A percentile compares a stretch with the other conserved stretches of the same genome.
phyloP scores from a whole-genome alignment of 495 filamentous ascomycete genomes.

The Podospora comata region DNA sequence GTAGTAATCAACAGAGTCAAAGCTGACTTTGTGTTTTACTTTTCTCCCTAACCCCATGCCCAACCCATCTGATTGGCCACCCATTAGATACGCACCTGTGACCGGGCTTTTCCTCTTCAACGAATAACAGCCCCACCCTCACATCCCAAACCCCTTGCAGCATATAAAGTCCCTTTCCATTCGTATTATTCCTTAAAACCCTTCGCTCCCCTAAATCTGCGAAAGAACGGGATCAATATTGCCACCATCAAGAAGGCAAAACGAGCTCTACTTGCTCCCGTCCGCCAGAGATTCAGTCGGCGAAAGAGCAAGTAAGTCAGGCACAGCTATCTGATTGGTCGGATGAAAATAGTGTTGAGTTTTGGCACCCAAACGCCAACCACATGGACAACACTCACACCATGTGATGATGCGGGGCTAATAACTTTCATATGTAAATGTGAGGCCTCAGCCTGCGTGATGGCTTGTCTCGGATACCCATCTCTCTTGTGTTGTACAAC shows the following conservation, averaged over 20 bases:
- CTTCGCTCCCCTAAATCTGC: not conserved
- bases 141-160: not conserved
- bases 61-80: not conserved
- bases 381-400: not conserved
- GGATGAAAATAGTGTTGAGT: not conserved
- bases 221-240: not conserved
- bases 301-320: not conserved
- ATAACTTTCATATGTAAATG: no score
- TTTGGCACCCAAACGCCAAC: not conserved
- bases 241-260: not conserved
- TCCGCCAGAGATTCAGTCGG: not conserved
- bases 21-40: not conserved
- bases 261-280: not conserved
- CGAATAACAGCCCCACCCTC: not conserved
- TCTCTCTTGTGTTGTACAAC: not conserved
- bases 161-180: no score
- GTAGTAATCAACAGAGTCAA: not conserved
- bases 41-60: not conserved
- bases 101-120: not conserved
- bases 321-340: not conserved
- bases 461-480: not conserved
- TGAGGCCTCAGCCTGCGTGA: not conserved
- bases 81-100: not conserved
- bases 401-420: not conserved
- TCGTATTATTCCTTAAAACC: not conserved